phyloP scores from a whole-genome alignment of 2,329 filamentous ascomycete genomes.

The Fusarium duplospermum region DNA sequence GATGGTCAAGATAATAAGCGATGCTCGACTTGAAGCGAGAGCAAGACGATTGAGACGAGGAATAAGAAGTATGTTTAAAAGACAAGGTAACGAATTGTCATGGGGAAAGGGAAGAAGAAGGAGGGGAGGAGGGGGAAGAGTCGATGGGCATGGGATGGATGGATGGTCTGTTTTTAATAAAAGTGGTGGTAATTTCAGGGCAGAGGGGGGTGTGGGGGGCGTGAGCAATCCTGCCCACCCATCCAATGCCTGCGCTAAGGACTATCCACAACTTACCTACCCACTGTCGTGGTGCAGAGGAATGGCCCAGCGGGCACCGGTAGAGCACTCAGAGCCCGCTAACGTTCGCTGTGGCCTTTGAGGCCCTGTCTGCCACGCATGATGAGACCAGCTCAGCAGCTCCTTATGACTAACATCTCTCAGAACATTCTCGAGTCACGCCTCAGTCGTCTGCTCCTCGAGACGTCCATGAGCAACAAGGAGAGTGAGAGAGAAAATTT shows the following conservation, averaged over 20 bases:
- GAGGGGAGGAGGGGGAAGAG: constrained; percentile 44
- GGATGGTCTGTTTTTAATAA: constrained; percentile 48
- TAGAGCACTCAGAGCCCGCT: constrained; percentile 17
- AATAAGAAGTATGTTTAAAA: constrained; percentile 32
- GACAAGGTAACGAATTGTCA: constrained; percentile 39
- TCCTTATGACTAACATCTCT: neutral
- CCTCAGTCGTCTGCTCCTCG: neutral
- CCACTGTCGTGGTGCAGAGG: neutral
- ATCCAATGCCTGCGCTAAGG: neutral
- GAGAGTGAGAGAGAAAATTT: neutral
- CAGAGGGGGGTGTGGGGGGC: constrained; percentile 34
- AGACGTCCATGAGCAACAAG: neutral
- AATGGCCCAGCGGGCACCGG: neutral
- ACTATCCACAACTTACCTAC: neutral
- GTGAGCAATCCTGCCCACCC: constrained; percentile 15
- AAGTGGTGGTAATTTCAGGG: constrained; percentile 44
- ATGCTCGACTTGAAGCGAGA: constrained; percentile 28
- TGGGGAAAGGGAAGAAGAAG: constrained; percentile 36
- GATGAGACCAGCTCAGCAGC: neutral
- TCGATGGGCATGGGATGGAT: constrained; percentile 42
- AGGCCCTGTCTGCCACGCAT: neutral
- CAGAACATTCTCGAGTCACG: neutral
- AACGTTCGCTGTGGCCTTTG: constrained; percentile 7
- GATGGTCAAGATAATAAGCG: constrained; percentile 8
- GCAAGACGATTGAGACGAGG: constrained; percentile 16